Conservation (phyloP, 331 rosid species). For the Quercus phellos region DNA sequence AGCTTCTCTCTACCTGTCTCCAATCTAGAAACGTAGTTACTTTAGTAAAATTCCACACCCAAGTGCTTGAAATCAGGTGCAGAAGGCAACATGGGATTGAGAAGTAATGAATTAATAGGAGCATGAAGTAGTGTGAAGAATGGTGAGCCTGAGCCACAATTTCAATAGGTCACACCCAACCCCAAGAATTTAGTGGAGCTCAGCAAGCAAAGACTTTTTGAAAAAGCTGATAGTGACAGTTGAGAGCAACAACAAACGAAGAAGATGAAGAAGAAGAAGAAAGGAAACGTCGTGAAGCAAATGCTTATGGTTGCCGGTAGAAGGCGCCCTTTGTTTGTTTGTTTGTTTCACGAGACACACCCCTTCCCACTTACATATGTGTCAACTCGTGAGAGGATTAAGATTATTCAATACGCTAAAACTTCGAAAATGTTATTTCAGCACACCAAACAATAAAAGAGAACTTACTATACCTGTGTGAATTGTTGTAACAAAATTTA, state of each 20-base stretch:
- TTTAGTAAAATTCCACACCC: background rate
- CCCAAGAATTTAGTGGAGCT: background rate
- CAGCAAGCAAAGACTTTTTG: background rate
- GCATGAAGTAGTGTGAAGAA: background rate
- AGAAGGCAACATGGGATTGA: background rate
- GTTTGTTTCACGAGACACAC: too few relatives aligned
- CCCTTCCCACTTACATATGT: too few relatives aligned
- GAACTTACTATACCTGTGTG: too few relatives aligned
- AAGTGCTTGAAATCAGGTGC: background rate
- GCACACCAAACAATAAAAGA: too few relatives aligned
- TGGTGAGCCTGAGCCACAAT: background rate
- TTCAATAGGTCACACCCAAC: background rate
- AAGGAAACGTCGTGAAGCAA: background rate
- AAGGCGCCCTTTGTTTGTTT: too few relatives aligned
- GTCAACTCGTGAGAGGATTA: too few relatives aligned
- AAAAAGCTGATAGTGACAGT: background rate
- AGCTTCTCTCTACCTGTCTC: background rate
- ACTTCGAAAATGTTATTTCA: too few relatives aligned
- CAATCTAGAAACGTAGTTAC: constrained; percentile 5
- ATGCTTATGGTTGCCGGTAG: background rate
- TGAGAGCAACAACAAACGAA: background rate
- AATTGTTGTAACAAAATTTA: accelerated
- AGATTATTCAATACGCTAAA: too few relatives aligned
- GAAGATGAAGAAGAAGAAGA: background rate
- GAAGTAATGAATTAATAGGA: background rate